Percentiles rank a stretch among this genome's conserved stretches.
Evolutionary conservation across 106 monocot species (phyloP).

Genomic region (Platanthera guangdongensis): DNA sequence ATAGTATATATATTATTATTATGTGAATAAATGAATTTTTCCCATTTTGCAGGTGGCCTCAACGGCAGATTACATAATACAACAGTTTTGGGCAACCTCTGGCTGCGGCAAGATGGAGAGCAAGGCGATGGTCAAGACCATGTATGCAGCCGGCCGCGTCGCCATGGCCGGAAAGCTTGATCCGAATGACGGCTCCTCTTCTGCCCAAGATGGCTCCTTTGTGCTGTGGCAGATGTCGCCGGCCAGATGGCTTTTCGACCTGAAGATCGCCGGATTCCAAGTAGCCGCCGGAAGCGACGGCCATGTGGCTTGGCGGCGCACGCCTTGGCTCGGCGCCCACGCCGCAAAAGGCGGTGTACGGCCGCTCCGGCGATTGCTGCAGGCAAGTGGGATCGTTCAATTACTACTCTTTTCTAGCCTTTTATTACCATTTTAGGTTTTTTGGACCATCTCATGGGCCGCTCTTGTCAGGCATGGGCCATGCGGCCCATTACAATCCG

Average conservation of each 20-base stretch:
- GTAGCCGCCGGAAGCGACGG: conserved; percentile 70
- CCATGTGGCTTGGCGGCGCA: conserved; percentile 61
- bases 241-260: conserved; percentile 67
- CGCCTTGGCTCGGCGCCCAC: conserved; percentile 76
- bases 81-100: conserved; percentile 67
- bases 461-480: too few species aligned
- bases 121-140: conserved; percentile 30
- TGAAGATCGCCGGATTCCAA: conserved; percentile 45
- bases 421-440: background rate
- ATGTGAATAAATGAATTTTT: background rate
- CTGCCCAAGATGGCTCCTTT: conserved; percentile 15
- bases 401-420: background rate
- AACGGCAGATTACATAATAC: conserved; percentile 65
- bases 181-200: background rate
- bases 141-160: conserved; percentile 56
- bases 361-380: conserved; percentile 71
- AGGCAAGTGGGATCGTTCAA: conserved; percentile 33
- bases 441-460: too few species aligned
- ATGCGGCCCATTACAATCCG: too few species aligned
- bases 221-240: conserved; percentile 80
- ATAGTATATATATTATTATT: background rate
- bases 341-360: conserved; percentile 60
- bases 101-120: conserved; percentile 38
- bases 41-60: conserved; percentile 42
- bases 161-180: conserved; percentile 20